phyloP scores from a whole-genome alignment of 2,329 filamentous ascomycete genomes.

The Colletotrichum sp. region DNA sequence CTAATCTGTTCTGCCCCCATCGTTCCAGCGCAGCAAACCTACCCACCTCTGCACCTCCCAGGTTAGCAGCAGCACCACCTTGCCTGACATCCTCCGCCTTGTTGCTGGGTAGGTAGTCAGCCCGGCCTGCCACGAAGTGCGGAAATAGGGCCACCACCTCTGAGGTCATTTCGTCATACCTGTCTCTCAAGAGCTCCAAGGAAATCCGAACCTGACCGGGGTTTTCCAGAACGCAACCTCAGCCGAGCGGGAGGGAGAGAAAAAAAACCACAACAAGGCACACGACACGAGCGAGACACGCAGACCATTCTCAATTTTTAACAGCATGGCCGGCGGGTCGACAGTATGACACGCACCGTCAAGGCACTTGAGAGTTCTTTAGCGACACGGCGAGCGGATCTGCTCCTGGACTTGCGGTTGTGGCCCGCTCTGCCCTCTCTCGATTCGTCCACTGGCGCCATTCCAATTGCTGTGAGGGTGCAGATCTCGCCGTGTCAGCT shows the following conservation, averaged over 20 bases:
- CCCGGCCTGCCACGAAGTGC: background rate
- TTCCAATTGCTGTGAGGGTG: background rate
- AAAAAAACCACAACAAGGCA: background rate
- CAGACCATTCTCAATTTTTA: background rate
- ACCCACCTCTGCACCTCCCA: background rate
- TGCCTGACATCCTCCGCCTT: background rate
- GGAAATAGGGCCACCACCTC: background rate
- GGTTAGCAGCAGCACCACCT: background rate
- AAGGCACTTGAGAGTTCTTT: background rate
- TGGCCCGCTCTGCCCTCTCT: conserved; percentile 19
- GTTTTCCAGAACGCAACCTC: background rate
- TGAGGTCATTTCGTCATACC: conserved; percentile 10
- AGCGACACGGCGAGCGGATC: conserved; percentile 18
- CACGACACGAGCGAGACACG: background rate
- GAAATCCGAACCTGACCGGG: background rate
- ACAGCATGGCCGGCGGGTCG: conserved; percentile 17
- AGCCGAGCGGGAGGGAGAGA: background rate
- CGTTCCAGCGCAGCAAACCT: background rate
- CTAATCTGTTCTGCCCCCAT: too few species aligned
- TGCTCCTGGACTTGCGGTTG: background rate
- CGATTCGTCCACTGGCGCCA: conserved; percentile 15
- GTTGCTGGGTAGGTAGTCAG: background rate
- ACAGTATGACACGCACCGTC: conserved; percentile 13
- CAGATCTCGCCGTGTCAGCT: conserved; percentile 4
- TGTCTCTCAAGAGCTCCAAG: background rate